Base-by-base conservation (phyloP, 768 basidiomycete genomes). In the Hypsizygus marmoreus region DNA sequence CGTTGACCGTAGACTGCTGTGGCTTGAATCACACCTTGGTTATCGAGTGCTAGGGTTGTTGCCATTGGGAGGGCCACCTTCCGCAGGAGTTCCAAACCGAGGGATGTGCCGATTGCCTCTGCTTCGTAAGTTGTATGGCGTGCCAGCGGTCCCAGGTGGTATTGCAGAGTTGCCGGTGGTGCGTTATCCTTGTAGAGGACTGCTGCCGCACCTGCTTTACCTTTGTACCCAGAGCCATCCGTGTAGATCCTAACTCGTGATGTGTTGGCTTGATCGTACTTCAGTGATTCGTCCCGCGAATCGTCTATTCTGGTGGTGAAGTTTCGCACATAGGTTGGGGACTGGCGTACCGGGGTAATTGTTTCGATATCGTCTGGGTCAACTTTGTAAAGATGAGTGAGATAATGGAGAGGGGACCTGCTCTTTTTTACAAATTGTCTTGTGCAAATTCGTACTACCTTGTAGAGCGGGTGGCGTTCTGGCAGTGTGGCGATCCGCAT, bases 91-190 rank as follows among this genome's bases (percentile, higher is more conserved):
- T 58, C 32, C n/a, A 53, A 11, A 6, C 39, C 55, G 8, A 58
- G 33, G 4, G 49, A 33, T 6, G 38, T 11, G 4, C 55, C 52
- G 6, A 53, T 35, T n/a, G 23, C 39, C 28, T 61, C 53, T n/a
- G 45, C 55, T 38, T 61, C 51, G 36, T 52, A 53, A 8, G 49
- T 41, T 4, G 46, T 57, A 34, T 55, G 48, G 1, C 40, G 13
- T 12, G 25, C 22, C 1, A 42, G 37, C 12, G 42, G 22, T 11
- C 59, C 57, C 10, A 61, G 34, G 14, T 46, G 40, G 46, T 39
- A 54, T 13, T 39, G 11, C n/a, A 58, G 35, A 1, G 40, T 45
- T 20, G 32, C 43, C 6, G 24, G 36, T n/a, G 7, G 20, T 13
- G 33, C 29, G 16, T 40, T 25, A 0, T 28, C 25, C n/a, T 32